Percentiles rank a stretch among this genome's conserved stretches.
phyloP scores from a whole-genome alignment of 345 rosid genomes.

The Rubroshorea leprosula region DNA sequence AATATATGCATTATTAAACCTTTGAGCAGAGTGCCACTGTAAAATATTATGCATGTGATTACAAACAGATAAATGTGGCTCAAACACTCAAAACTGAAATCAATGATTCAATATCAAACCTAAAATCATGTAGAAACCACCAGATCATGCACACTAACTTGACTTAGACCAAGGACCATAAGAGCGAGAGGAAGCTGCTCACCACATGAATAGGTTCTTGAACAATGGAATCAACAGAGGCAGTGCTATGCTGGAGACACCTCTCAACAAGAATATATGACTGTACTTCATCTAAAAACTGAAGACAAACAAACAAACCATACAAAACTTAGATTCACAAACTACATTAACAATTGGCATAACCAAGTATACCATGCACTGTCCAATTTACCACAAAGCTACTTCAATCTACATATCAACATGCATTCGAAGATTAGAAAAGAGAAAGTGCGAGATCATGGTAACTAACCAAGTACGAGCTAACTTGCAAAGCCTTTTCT shows the following conservation, averaged over 20 bases:
- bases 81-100: too few relatives aligned
- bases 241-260: conserved; percentile 29
- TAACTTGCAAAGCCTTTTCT: conserved; percentile 60
- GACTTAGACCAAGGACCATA: neutral
- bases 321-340: neutral
- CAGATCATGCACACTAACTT: too few relatives aligned
- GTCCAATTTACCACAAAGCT: neutral
- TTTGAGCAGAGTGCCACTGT: too few relatives aligned
- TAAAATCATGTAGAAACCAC: too few relatives aligned
- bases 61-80: too few relatives aligned
- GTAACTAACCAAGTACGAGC: conserved; percentile 58
- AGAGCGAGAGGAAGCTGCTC: conserved; percentile 20
- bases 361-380: too few relatives aligned
- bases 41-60: too few relatives aligned
- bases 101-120: too few relatives aligned
- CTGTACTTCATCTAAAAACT: conserved; percentile 89
- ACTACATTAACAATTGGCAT: neutral
- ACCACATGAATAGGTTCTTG: conserved; percentile 61
- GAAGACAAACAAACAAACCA: conserved; percentile 24
- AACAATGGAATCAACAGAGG: conserved; percentile 34
- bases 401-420: neutral
- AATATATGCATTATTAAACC: too few relatives aligned
- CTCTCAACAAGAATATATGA: conserved; percentile 78
- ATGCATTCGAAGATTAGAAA: neutral
- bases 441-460: neutral